Conservation (phyloP, 179 eudicot species). For the Sideroxylon spinosum region DNA sequence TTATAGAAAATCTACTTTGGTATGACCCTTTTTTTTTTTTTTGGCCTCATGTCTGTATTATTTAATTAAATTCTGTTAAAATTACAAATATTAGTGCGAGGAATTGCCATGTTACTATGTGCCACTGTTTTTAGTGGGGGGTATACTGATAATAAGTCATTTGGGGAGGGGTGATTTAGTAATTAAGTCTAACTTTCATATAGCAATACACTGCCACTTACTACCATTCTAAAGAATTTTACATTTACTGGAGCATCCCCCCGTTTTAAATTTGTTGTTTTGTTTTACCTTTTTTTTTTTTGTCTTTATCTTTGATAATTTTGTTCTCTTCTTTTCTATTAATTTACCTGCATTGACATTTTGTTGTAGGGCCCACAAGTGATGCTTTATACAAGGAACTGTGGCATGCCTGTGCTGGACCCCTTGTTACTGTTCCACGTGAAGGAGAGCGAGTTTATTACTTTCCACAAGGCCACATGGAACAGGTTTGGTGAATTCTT, state of each 20-base stretch:
- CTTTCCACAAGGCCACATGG: constrained; percentile 97
- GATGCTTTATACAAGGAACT: constrained; percentile 75
- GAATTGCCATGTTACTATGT: too few species aligned
- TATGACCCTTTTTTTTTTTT: too few species aligned
- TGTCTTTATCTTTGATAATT: neutral
- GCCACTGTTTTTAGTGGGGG: too few species aligned
- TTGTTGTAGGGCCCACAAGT: constrained; percentile 26
- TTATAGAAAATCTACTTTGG: too few species aligned
- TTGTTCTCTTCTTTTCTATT: neutral
- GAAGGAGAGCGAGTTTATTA: constrained; percentile 80
- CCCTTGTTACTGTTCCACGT: constrained; percentile 79
- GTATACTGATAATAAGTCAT: too few species aligned
- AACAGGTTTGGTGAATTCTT: constrained; percentile 54
- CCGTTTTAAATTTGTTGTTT: neutral
- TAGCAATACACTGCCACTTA: too few species aligned
- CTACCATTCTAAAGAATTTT: neutral
- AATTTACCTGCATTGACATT: neutral
- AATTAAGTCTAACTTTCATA: too few species aligned
- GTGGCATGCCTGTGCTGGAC: constrained; percentile 98
- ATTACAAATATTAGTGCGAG: too few species aligned
- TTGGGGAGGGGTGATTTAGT: too few species aligned
- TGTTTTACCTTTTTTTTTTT: constrained; percentile 1
- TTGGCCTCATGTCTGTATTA: too few species aligned
- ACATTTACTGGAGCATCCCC: neutral
- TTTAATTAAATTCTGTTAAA: too few species aligned